phyloP scores from a whole-genome alignment of 1,284 basidiomycete genomes.

The Leccinum holopus region DNA sequence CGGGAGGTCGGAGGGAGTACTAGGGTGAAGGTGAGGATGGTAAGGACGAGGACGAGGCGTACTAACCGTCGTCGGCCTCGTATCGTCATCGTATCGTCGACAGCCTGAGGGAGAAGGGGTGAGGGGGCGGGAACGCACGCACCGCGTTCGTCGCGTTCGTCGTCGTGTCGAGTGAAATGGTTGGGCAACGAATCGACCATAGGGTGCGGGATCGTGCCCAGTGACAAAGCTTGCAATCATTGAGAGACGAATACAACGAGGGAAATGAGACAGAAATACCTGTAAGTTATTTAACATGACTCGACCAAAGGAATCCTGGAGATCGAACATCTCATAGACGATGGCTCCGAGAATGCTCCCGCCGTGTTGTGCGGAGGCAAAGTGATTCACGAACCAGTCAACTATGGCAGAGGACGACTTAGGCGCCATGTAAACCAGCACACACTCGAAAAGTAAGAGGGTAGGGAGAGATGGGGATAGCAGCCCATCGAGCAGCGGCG shows the following conservation, averaged over 20 bases:
- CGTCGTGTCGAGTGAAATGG: constrained; percentile 56
- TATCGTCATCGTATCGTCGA: no score
- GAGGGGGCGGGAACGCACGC: no score
- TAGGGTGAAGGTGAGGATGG: no score
- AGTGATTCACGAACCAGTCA: constrained; percentile 70
- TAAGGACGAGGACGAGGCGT: no score
- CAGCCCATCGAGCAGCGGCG: constrained; percentile 38
- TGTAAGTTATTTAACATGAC: constrained; percentile 61
- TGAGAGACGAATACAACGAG: not conserved
- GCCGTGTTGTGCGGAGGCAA: constrained; percentile 27
- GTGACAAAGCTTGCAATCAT: constrained; percentile 27
- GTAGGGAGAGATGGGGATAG: constrained; percentile 74
- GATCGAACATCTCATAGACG: constrained; percentile 88
- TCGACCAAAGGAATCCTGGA: constrained; percentile 79
- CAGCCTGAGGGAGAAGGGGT: no score
- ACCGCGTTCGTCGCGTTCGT: no score
- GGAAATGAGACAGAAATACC: not conserved
- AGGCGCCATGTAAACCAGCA: constrained; percentile 85
- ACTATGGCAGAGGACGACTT: constrained; percentile 60
- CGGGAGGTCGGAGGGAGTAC: no score
- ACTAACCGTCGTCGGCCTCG: no score
- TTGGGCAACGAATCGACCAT: constrained; percentile 49
- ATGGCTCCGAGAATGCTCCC: constrained; percentile 48
- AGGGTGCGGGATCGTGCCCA: constrained; percentile 63
- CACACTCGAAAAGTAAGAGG: constrained; percentile 87